Evolutionary conservation across 495 filamentous ascomycete genomes (phyloP).

Genomic region (Penicillium crystallinum): DNA sequence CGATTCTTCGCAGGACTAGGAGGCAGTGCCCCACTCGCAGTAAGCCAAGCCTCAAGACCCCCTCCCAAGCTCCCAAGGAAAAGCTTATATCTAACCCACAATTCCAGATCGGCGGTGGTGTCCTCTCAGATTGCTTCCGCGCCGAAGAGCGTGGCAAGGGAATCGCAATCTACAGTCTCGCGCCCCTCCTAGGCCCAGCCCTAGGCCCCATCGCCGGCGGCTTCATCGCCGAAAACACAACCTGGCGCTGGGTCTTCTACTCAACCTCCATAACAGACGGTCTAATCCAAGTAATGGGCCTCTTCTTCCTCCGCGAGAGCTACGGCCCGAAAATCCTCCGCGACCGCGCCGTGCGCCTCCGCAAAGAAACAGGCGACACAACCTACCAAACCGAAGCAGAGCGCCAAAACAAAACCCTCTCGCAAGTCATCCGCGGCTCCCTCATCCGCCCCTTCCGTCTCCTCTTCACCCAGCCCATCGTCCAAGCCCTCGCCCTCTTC

Average conservation of each 20-base stretch:
- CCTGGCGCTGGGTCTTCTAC: slow-evolving; percentile 69
- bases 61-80: background rate
- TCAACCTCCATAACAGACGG: slow-evolving; percentile 57
- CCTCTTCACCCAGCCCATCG: slow-evolving; percentile 55
- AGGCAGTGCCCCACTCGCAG: slow-evolving; percentile 48
- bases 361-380: slow-evolving; percentile 59
- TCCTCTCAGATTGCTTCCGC: slow-evolving; percentile 57
- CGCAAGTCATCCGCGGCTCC: slow-evolving; percentile 35
- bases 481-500: slow-evolving; percentile 56
- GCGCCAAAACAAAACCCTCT: slow-evolving; percentile 38
- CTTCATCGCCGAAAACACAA: slow-evolving; percentile 63
- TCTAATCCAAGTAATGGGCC: slow-evolving; percentile 55
- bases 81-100: background rate
- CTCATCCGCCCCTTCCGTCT: slow-evolving; percentile 54
- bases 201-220: slow-evolving; percentile 59
- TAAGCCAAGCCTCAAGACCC: slow-evolving; percentile 23
- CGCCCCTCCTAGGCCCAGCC: slow-evolving; percentile 62
- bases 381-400: slow-evolving; percentile 62
- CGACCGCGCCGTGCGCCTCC: slow-evolving; percentile 50
- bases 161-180: slow-evolving; percentile 59
- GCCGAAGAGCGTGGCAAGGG: slow-evolving; percentile 61
- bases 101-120: slow-evolving; percentile 52
- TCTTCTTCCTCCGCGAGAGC: slow-evolving; percentile 67
- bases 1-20: slow-evolving; percentile 56
- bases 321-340: slow-evolving; percentile 60